A percentile compares a stretch with the other conserved stretches of the same genome.
Conservation (phyloP, 768 basidiomycete genomes). For the Psilocybe subaeruginosa region DNA sequence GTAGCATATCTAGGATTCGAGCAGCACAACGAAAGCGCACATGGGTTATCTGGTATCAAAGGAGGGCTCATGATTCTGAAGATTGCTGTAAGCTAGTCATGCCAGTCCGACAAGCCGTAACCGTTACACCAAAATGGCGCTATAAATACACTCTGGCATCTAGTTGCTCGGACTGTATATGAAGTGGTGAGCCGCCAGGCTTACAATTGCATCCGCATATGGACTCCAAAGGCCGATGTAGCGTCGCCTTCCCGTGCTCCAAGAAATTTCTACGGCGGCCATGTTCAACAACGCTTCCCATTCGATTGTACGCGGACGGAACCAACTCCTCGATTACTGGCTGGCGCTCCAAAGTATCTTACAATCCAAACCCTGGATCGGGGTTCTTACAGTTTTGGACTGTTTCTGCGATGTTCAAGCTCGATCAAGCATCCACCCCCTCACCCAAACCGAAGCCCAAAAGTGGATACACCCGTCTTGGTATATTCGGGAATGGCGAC, state of each 20-base stretch:
- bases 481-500: constrained; percentile 5
- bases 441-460: background rate
- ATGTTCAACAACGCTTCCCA: constrained; percentile 10
- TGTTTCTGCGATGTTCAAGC: constrained; percentile 1
- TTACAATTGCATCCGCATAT: background rate
- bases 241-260: background rate
- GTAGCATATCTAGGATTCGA: background rate
- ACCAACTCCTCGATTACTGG: constrained; percentile 12
- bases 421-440: background rate
- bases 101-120: too few relatives aligned
- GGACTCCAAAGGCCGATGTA: background rate
- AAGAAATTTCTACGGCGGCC: constrained; percentile 9
- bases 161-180: too few relatives aligned
- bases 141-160: too few relatives aligned
- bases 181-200: too few relatives aligned
- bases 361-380: constrained; percentile 11
- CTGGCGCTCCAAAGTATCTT: background rate
- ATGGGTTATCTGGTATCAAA: constrained; percentile 13
- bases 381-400: constrained; percentile 19
- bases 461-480: background rate
- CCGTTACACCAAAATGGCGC: too few relatives aligned
- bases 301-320: constrained; percentile 14
- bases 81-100: too few relatives aligned
- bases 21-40: background rate
- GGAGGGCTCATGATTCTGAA: constrained; percentile 5